phyloP scores from a whole-genome alignment of 306 rosid species.

The Vigna angularis region DNA sequence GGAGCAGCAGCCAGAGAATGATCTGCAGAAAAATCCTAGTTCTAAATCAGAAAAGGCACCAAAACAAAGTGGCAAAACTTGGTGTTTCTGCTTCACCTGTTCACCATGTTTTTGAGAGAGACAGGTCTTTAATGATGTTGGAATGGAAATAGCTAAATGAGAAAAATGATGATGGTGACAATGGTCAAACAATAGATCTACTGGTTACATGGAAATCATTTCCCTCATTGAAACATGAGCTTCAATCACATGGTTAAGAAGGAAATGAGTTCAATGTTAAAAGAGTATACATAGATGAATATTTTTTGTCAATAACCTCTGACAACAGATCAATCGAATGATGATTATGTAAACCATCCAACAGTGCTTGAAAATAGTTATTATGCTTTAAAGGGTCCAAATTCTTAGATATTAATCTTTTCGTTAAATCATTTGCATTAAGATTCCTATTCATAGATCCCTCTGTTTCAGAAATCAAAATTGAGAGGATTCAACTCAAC shows the following conservation, averaged over 20 bases:
- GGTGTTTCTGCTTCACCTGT: constrained; percentile 50
- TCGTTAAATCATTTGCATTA: background rate
- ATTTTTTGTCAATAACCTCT: background rate
- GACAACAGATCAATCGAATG: background rate
- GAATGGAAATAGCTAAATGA: background rate
- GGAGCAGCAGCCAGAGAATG: constrained; percentile 21
- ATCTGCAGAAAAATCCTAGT: background rate
- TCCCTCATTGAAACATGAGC: background rate
- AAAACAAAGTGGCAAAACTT: constrained; percentile 31
- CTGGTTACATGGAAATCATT: background rate
- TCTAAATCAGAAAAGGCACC: constrained; percentile 6
- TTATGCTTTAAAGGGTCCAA: background rate
- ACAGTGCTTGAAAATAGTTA: background rate
- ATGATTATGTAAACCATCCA: background rate
- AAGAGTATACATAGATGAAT: background rate
- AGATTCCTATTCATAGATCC: background rate
- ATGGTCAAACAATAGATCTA: background rate
- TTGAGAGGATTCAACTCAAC: background rate
- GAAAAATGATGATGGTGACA: constrained; percentile 14
- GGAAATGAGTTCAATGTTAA: constrained; percentile 25
- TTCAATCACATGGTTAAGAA: constrained; percentile 18
- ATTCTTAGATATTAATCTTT: background rate
- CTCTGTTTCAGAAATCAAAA: background rate
- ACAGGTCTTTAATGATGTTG: constrained; percentile 18
- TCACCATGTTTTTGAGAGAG: constrained; percentile 43